Evolutionary conservation across 257 asterid genomes (phyloP).

Genomic region (Ajuga chamaepitys): DNA sequence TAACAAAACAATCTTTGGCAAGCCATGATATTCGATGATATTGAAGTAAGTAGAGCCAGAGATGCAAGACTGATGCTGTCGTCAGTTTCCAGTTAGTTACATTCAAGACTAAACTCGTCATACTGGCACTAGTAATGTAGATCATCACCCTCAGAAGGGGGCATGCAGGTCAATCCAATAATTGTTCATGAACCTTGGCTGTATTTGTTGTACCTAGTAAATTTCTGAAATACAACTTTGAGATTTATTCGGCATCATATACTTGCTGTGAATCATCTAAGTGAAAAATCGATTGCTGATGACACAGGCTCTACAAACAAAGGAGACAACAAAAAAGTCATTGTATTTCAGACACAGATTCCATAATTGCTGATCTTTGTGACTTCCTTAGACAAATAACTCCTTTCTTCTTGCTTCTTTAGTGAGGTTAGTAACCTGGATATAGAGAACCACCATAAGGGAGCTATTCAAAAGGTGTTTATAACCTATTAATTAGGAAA

Average conservation of each 20-base stretch:
- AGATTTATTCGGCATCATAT: not conserved
- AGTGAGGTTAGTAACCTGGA: slow-evolving; percentile 64
- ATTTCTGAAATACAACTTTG: slow-evolving; percentile 3
- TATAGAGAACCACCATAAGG: not conserved
- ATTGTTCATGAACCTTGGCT: not conserved
- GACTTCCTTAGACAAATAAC: slow-evolving; percentile 64
- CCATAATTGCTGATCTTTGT: slow-evolving; percentile 84
- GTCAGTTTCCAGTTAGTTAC: too few relatives aligned
- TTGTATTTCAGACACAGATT: slow-evolving; percentile 53
- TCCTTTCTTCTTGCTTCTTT: slow-evolving; percentile 69
- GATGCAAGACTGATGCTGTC: too few relatives aligned
- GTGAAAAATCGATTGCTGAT: not conserved
- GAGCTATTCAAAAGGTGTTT: not conserved
- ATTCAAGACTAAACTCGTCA: too few relatives aligned
- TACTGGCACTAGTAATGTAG: too few relatives aligned
- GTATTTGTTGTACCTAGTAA: not conserved
- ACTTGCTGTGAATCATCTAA: not conserved
- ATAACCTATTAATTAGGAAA: not conserved
- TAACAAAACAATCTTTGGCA: too few relatives aligned
- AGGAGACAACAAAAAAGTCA: not conserved
- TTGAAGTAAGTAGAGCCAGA: too few relatives aligned
- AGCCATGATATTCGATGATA: too few relatives aligned
- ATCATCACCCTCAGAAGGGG: too few relatives aligned
- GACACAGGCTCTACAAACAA: too few relatives aligned
- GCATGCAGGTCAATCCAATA: too few relatives aligned